Base-by-base conservation (phyloP, 2,329 filamentous ascomycete genomes). In the Pseudogymnoascus sp. region DNA sequence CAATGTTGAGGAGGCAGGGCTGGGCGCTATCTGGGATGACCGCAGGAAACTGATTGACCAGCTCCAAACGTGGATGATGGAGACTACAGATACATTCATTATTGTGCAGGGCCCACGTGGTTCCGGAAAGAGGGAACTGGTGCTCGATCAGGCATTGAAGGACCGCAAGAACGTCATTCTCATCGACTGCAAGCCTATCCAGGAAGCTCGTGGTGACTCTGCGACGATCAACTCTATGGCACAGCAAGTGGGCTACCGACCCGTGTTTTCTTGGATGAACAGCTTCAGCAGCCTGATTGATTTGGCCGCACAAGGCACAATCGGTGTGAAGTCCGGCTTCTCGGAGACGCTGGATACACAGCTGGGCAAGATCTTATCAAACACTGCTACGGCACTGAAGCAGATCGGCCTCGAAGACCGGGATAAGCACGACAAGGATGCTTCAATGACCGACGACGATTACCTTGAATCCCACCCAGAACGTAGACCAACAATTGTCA, bases 231-330 rank as follows among this genome's bases (percentile, higher is more conserved):
- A 85, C 65, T 86, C 88, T 42, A 86, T 95, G 5, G 95, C 93
- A 0, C 78, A 80, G 1, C 86, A 93, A 67, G 93, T 97, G 60
- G 93, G 95, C 7, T 97, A 97, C 73, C 83, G 90, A 7, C 95
- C 95, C 0, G 86, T 99, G 0, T 99, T 99, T 74, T 96, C 91
- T 0, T 97, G 93, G 90, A 89, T 96, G 77, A 97, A 97, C 75
- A 96, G 87, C 71, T 85, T 97, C 68, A 96, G 90, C 76, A 96
- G 92, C 73, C 85, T 97, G 77, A 81, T 96, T 67, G 95, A 97
- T 70, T 83, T 97, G 39, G 95, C 93, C 21, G 91, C 95, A 1
- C 93, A 97, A 74, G 90, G 93, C 69, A 95, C 95, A 11, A 96
- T 93, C 18, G 93, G 93, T 11, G 90, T 96, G 64, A 97, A 97